A percentile compares a stretch with the other conserved stretches of the same genome.
These are phyloP conservation scores for Phytophthora europaea DNA, from an alignment of 352 stramenopile species.

Conservation along the genomic window DNA sequence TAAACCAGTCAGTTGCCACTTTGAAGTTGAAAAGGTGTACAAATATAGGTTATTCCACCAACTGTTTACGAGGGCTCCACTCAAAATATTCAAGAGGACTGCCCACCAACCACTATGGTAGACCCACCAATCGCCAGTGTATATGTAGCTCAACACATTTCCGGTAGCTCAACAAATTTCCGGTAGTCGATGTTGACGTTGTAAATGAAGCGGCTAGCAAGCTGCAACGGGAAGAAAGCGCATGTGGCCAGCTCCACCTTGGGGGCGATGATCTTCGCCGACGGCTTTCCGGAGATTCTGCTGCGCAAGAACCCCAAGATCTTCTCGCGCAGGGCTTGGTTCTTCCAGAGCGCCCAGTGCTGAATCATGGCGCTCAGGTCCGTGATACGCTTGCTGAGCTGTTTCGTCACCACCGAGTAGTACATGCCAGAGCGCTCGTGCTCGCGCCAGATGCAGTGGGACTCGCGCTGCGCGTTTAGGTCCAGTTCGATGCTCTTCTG, in stretches of 20 bases:
- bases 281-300: conserved; percentile 2
- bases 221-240: conserved; percentile 85
- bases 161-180: no score
- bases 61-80: no score
- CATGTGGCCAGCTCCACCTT: conserved; percentile 75
- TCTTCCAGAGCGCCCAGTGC: conserved; percentile 77
- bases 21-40: no score
- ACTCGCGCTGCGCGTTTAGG: conserved; percentile 81
- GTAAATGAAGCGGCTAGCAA: conserved; percentile 83
- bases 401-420: conserved; percentile 81
- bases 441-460: conserved; percentile 88
- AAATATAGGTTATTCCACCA: no score
- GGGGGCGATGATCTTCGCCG: conserved; percentile 6
- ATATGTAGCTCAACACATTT: no score
- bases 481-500: conserved; percentile 85
- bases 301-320: conserved; percentile 78
- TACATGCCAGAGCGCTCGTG: conserved; percentile 76
- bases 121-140: no score
- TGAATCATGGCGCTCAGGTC: no score
- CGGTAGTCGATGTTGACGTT: background rate
- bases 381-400: conserved; percentile 50
- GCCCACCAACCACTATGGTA: no score
- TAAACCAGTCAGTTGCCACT: no score
- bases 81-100: no score
- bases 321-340: conserved; percentile 69